Evolutionary conservation across 805 yeast species (phyloP).

Genomic region (Isabelozyma rhagii): DNA sequence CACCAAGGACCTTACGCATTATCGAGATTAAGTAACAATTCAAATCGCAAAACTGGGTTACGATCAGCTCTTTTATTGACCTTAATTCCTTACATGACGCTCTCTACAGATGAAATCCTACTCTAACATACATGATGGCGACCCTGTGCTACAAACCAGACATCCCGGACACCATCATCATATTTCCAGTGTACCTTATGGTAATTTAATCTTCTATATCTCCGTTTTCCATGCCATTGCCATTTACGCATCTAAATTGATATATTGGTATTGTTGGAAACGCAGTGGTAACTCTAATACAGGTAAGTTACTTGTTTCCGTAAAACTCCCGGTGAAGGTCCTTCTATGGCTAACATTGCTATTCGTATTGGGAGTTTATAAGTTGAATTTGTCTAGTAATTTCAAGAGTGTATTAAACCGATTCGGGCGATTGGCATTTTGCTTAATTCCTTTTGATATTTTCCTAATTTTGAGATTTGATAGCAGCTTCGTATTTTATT

Average conservation of each 20-base stretch:
- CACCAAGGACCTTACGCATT: no score
- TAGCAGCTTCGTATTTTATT: slow-evolving; percentile 39
- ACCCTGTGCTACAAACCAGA: slow-evolving; percentile 14
- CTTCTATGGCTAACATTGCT: slow-evolving; percentile 31
- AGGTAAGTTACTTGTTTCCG: not conserved
- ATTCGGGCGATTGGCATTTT: slow-evolving; percentile 59
- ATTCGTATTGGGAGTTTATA: slow-evolving; percentile 25
- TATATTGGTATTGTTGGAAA: not conserved
- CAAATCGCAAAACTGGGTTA: no score
- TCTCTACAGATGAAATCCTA: not conserved
- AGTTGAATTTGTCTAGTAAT: slow-evolving; percentile 30
- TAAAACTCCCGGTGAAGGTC: slow-evolving; percentile 14
- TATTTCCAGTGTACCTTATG: slow-evolving; percentile 56
- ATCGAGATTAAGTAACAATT: no score
- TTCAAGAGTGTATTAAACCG: slow-evolving; percentile 46
- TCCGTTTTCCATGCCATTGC: slow-evolving; percentile 38
- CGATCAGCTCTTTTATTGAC: no score
- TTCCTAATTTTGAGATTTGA: slow-evolving; percentile 49
- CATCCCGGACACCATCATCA: slow-evolving; percentile 50
- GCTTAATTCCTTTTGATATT: slow-evolving; percentile 56
- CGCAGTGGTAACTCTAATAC: not conserved
- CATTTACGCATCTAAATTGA: slow-evolving; percentile 23
- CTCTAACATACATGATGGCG: not conserved
- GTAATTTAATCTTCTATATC: slow-evolving; percentile 47
- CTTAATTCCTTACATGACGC: not conserved